A percentile compares a stretch with the other conserved stretches of the same genome.
These are phyloP conservation scores for Fraxinus anomala DNA, from an alignment of 257 asterid genomes.

Conservation along the genomic window DNA sequence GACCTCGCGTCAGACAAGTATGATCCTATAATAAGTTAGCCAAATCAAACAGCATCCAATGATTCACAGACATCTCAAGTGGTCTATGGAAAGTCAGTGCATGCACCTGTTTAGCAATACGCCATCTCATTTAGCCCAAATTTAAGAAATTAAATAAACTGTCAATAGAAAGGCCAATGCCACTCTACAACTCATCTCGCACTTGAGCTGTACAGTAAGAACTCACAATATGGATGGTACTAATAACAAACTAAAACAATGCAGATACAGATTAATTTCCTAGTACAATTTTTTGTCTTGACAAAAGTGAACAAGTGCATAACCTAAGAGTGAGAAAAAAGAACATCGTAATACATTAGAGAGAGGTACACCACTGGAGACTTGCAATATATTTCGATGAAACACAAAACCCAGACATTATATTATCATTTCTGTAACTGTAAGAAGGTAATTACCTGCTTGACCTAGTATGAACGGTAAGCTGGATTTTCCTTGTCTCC, in stretches of 20 bases:
- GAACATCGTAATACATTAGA: neutral
- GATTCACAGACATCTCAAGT: neutral
- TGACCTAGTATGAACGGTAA: conserved; percentile 86
- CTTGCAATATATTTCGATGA: neutral
- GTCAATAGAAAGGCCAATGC: neutral
- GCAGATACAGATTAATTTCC: neutral
- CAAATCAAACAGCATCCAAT: neutral
- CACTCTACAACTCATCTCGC: neutral
- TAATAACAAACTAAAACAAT: neutral
- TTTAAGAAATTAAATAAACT: neutral
- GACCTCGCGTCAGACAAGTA: neutral
- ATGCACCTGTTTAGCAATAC: neutral
- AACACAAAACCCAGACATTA: neutral
- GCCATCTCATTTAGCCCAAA: neutral
- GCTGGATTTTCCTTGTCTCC: conserved; percentile 94
- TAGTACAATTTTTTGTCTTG: neutral
- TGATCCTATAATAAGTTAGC: neutral
- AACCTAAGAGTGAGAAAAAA: neutral
- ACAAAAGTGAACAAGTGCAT: neutral
- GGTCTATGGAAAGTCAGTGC: neutral
- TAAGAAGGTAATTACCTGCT: conserved; percentile 63
- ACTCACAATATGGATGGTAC: neutral
- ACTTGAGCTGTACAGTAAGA: neutral
- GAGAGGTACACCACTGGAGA: neutral
- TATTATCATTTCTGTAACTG: neutral